Base-by-base conservation (phyloP, 164 flowering plant genomes). In the Piper longum region DNA sequence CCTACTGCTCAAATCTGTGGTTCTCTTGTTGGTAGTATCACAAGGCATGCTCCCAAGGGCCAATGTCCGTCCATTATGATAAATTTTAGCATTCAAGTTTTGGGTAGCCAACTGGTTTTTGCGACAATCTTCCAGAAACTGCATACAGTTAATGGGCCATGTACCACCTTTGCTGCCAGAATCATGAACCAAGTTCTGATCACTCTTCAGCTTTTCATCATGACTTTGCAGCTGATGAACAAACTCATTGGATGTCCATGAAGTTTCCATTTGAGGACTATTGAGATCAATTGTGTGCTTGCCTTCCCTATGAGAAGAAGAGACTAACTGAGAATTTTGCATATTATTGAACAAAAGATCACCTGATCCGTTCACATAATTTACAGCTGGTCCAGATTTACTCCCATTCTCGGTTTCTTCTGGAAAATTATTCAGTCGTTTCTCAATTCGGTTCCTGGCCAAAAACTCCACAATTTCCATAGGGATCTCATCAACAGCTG, bases 391-490 rank as follows among this genome's bases (percentile, higher is more conserved):
- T 48, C 52, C 52, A 9, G 52, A 48, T 48, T 48, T 48, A 48
- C 52, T 3, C 4, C 52, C 1, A 48, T 5, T 5, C 52, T 14
- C 52, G 14, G 3, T 48, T 14, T 9, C 66, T 67, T 71, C 70
- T 61, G 67, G 77, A 57, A 71, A 65, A 69, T 77, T 76, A 41
- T 69, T 69, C 52, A 83, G 82, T 70, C 73, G 64, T 70, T 83
- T 83, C 68, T 86, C 96, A 57, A 82, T 80, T 73, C 83, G 92
- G 76, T 82, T 73, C 70, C 75, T 83, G 39, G 96, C 92, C 84
- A 86, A 73, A 60, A 86, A 89, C 66, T 86, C 96, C 39, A 86
- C 91, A 66, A 86, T 83, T 56, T 88, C 96, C 96, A 88, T 88
- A 9, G 91, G 89, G 59, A 88, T 80, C 66, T 83, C 95, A 74